Percentiles rank a stretch among this genome's conserved stretches.
These are phyloP conservation scores for Diaporthe sp. DNA, from an alignment of 2,329 filamentous ascomycete genomes.

Conservation along the genomic window DNA sequence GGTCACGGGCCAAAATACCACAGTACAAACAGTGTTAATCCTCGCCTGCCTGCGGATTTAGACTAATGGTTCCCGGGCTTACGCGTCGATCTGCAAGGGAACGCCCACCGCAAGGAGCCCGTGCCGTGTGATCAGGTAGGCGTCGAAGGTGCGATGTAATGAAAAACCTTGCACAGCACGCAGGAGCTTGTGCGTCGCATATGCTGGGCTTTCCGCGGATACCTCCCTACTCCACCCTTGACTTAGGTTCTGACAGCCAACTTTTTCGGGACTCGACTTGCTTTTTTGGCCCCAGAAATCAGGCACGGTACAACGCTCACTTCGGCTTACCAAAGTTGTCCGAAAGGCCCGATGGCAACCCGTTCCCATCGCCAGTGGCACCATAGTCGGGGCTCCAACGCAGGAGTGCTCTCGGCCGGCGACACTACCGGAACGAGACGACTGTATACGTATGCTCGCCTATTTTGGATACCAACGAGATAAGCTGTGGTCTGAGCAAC, in stretches of 20 bases:
- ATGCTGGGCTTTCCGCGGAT: not conserved
- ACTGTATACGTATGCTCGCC: not conserved
- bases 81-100: conserved; percentile 17
- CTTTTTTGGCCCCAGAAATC: not conserved
- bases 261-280: not conserved
- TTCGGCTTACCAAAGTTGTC: not conserved
- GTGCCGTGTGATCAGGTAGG: not conserved
- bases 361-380: not conserved
- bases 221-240: conserved; percentile 7
- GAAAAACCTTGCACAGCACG: not conserved
- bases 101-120: not conserved
- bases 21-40: not conserved
- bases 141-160: not conserved
- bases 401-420: not conserved
- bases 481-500: conserved; percentile 15
- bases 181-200: conserved; percentile 26
- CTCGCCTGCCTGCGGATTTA: not conserved
- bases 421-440: not conserved
- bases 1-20: not conserved
- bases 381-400: not conserved
- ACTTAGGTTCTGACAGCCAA: not conserved
- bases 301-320: not conserved
- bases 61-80: not conserved
- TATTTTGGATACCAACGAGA: not conserved
- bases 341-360: not conserved